Evolutionary conservation across 1,139 yeast species (phyloP).

Genomic region (Protomyces macrosporus): DNA sequence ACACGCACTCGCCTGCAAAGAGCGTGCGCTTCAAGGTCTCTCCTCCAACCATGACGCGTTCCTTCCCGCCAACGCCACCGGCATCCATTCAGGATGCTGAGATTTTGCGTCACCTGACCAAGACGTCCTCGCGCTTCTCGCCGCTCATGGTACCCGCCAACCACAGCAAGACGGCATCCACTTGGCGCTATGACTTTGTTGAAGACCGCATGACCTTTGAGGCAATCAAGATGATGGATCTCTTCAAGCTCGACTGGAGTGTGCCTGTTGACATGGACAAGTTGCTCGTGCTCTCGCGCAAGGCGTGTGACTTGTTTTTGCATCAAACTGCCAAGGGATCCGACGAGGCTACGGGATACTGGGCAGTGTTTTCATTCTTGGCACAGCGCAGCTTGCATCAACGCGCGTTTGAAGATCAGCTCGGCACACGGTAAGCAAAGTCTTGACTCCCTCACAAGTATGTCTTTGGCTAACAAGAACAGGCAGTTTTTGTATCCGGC

Average conservation of each 20-base stretch:
- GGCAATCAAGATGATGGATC: neutral
- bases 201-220: constrained; percentile 2
- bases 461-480: too few species aligned
- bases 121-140: neutral
- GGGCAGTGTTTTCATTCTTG: constrained; percentile 2
- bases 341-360: neutral
- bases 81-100: too few species aligned
- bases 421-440: neutral
- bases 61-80: too few species aligned
- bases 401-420: neutral
- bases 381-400: neutral
- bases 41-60: neutral
- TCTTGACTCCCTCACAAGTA: too few species aligned
- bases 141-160: constrained; percentile 9
- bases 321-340: neutral
- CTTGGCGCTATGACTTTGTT: constrained; percentile 8
- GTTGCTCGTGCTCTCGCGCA: neutral
- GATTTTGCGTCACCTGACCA: neutral
- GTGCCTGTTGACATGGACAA: neutral
- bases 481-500: neutral
- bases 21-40: neutral
- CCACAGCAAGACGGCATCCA: constrained; percentile 11
- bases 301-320: neutral
- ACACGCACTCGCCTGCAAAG: neutral
- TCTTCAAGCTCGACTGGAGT: constrained; percentile 3